phyloP scores from a whole-genome alignment of 2,329 filamentous ascomycete genomes.

The Phialocephala subalpina region DNA sequence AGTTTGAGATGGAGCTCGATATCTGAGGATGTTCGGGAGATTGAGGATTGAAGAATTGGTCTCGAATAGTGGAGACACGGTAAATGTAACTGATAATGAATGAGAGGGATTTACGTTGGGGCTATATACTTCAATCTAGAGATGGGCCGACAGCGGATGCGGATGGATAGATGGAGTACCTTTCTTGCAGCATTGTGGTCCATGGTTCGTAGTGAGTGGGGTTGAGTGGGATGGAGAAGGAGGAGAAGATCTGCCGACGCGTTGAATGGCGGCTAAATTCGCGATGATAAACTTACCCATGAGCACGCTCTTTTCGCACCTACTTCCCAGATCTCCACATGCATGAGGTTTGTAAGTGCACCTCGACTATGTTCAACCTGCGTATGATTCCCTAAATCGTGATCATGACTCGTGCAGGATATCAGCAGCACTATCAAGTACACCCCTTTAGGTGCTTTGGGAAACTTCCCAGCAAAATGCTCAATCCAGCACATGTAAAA shows the following conservation, averaged over 20 bases:
- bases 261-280: slow-evolving; percentile 20
- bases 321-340: no score
- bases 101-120: slow-evolving; percentile 20
- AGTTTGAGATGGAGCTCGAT: neutral
- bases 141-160: slow-evolving; percentile 24
- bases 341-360: no score
- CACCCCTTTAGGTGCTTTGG: no score
- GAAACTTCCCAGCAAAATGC: neutral
- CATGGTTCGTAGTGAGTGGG: slow-evolving; percentile 7
- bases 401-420: no score
- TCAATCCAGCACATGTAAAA: neutral
- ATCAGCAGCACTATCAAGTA: no score
- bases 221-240: slow-evolving; percentile 8
- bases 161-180: slow-evolving; percentile 15
- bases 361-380: neutral
- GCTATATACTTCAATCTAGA: slow-evolving; percentile 20
- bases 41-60: neutral
- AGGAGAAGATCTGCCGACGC: slow-evolving; percentile 18
- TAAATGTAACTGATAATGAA: neutral
- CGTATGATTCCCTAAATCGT: no score
- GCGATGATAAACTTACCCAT: slow-evolving; percentile 11
- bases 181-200: slow-evolving; percentile 15
- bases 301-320: no score
- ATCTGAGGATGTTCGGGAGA: neutral
- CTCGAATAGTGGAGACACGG: neutral